Conservation (phyloP, 2,329 filamentous ascomycete genomes). For the Clonostachys chloroleuca region DNA sequence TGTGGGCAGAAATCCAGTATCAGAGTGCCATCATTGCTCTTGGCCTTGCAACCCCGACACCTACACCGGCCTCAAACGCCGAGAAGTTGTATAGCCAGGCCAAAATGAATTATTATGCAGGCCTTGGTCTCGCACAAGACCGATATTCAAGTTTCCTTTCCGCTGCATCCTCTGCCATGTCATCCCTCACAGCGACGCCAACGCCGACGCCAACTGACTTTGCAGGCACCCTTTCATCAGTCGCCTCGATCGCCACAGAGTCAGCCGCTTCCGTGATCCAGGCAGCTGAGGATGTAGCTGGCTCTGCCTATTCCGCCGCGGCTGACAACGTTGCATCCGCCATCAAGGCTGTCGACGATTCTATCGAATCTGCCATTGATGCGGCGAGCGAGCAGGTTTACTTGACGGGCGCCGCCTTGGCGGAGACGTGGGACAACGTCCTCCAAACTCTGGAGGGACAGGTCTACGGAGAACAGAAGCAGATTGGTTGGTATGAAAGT, state of each 20-base stretch:
- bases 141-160: slow-evolving; percentile 72
- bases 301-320: slow-evolving; percentile 43
- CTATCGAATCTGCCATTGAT: slow-evolving; percentile 36
- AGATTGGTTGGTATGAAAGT: slow-evolving; percentile 51
- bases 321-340: slow-evolving; percentile 34
- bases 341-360: slow-evolving; percentile 28
- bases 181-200: slow-evolving; percentile 52
- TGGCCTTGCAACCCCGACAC: slow-evolving; percentile 57
- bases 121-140: slow-evolving; percentile 72
- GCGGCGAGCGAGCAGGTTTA: slow-evolving; percentile 33
- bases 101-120: slow-evolving; percentile 69
- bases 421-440: slow-evolving; percentile 30
- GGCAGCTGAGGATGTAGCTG: slow-evolving; percentile 42
- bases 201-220: slow-evolving; percentile 40
- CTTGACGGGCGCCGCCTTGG: slow-evolving; percentile 27
- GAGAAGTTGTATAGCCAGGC: slow-evolving; percentile 60
- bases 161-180: slow-evolving; percentile 67
- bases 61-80: slow-evolving; percentile 36
- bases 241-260: slow-evolving; percentile 42
- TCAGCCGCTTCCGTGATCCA: slow-evolving; percentile 39
- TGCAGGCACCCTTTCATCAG: slow-evolving; percentile 40
- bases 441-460: slow-evolving; percentile 63
- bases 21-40: slow-evolving; percentile 62
- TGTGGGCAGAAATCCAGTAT: slow-evolving; percentile 67
- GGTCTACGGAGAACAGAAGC: slow-evolving; percentile 62